A percentile compares a stretch with the other conserved stretches of the same genome.
These are phyloP conservation scores for Mycosphaerella sp. DNA, from an alignment of 2,329 filamentous ascomycete species.

Conservation along the genomic window DNA sequence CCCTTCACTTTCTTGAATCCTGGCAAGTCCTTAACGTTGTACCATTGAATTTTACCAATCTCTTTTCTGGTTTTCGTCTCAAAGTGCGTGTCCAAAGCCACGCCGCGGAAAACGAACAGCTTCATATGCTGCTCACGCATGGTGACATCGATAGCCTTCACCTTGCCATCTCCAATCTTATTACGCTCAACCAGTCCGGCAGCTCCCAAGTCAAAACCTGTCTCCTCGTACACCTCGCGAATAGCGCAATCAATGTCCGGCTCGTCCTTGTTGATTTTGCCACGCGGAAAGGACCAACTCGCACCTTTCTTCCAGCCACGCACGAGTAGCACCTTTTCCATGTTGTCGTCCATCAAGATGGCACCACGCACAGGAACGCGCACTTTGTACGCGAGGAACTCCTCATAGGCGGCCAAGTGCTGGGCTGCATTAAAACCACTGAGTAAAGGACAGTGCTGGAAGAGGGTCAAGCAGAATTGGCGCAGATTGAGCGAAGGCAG, in stretches of 20 bases:
- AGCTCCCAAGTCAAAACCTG: constrained; percentile 72
- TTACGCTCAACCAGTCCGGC: constrained; percentile 67
- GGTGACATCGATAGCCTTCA: constrained; percentile 79
- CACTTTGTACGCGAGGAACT: constrained; percentile 92
- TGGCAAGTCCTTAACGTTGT: constrained; percentile 79
- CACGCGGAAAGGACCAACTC: constrained; percentile 92
- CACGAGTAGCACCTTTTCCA: constrained; percentile 89
- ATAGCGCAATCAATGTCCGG: constrained; percentile 89
- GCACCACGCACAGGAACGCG: constrained; percentile 89
- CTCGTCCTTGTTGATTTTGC: constrained; percentile 98
- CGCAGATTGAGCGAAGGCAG: constrained; percentile 81
- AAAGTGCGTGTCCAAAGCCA: constrained; percentile 81
- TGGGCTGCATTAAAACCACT: constrained; percentile 71
- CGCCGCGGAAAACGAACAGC: constrained; percentile 83
- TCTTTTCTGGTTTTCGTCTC: constrained; percentile 90
- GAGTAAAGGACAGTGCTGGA: constrained; percentile 87
- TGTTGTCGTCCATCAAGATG: constrained; percentile 85
- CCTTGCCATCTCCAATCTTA: constrained; percentile 48
- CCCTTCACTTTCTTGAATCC: constrained; percentile 67
- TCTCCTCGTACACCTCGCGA: constrained; percentile 93
- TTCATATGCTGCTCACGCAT: constrained; percentile 92
- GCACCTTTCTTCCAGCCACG: constrained; percentile 97
- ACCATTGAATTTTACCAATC: constrained; percentile 96
- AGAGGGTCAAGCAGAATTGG: constrained; percentile 82
- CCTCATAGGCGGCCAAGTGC: constrained; percentile 76